Base-by-base conservation (phyloP, 768 basidiomycete genomes). In the Hericium erinaceus region DNA sequence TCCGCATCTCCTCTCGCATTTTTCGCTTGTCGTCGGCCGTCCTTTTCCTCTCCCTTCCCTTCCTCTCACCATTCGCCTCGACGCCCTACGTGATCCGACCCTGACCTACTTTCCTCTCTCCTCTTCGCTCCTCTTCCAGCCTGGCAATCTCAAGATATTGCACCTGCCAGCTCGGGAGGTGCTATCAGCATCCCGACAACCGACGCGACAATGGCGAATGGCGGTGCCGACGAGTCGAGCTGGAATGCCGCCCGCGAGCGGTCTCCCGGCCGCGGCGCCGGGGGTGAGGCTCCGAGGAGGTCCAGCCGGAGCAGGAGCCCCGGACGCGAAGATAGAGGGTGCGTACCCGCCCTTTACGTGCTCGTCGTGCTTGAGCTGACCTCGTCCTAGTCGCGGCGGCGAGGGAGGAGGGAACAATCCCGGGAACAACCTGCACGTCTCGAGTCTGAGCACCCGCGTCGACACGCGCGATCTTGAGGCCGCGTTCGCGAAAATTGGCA, bases 391-490 rank as follows among this genome's bases (percentile, higher is more conserved):
- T 11, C 39, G 22, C 7, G 12, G 8, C 13, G 28, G n/a, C 40
- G 68, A 66, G 1, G 71, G 71, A 24, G 77, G 73, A 48, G 69
- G 68, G 41, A 69, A 64, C 61, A 86, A 84, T 75, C 77, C 79
- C 3, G 83, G 83, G 24, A 85, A 83, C 74, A 85, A 85, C 71
- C 69, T 85, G 28, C 83, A 85, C 68, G 80, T 85, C 60, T 81
- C 80, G 48, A 76, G 81, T 28, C 70, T 85, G 56, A 76, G 83
- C 58, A 74, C 74, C 69, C 78, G 76, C 56, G 77, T 84, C 57
- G 92, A 93, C 66, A 89, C 88, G 39, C 84, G 88, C 56, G 87
- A 92, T 64, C 86, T 99, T 56, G 93, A 97, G 71, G 81, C 84
- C 13, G 82, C 84, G 8, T 99, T 99, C 69, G 78, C 82, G 60